Conservation (phyloP, 495 filamentous ascomycete species). For the Aspergillus saccharolyticus region DNA sequence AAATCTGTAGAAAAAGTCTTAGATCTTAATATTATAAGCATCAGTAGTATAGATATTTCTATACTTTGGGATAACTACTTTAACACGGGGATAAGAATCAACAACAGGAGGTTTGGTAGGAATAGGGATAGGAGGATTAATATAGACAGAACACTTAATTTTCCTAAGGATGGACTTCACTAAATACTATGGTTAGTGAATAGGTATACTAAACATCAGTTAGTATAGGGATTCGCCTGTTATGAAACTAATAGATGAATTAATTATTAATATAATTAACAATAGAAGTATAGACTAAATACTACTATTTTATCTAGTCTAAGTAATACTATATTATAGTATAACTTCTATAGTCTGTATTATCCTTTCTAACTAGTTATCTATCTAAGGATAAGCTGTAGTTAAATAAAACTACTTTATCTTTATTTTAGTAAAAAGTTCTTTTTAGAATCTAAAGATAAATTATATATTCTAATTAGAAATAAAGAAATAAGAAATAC, state of each 20-base stretch:
- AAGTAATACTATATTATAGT: neutral
- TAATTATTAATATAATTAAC: neutral
- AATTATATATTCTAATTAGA: slow-evolving; percentile 4
- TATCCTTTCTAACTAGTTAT: neutral
- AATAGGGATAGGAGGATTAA: neutral
- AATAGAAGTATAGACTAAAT: neutral
- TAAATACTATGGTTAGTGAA: neutral
- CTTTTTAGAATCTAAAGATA: neutral
- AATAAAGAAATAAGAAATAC: neutral
- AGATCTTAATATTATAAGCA: no score
- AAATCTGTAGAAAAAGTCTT: neutral
- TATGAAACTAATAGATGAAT: neutral
- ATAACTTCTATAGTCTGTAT: neutral
- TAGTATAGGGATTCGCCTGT: neutral
- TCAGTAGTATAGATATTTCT: neutral
- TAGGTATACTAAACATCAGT: neutral
- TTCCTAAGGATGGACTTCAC: neutral
- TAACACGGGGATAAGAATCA: neutral
- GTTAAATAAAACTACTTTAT: neutral
- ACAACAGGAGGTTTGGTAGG: neutral
- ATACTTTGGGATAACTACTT: neutral
- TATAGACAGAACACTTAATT: neutral
- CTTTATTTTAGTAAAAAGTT: neutral
- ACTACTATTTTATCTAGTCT: neutral
- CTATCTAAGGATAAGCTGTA: neutral